Conservation (phyloP, 2,329 filamentous ascomycete genomes). For the Ophiostoma pallidulum region DNA sequence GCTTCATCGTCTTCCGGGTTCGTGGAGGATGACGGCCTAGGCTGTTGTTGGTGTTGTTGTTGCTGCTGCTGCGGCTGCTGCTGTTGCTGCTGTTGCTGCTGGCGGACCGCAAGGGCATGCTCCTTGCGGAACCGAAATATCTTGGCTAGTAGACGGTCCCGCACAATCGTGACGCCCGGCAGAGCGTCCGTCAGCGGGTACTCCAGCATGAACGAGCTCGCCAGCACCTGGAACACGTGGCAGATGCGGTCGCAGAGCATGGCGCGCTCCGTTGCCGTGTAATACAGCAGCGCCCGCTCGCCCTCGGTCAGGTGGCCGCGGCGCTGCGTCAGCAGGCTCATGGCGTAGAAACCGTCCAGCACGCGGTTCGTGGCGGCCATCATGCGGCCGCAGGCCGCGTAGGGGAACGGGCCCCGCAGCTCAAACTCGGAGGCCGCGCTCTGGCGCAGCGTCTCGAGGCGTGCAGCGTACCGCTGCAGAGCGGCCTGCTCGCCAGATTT, state of each 20-base stretch:
- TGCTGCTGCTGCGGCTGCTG: not conserved
- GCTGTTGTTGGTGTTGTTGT: not conserved
- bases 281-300: constrained; percentile 69
- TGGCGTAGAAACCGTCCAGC: constrained; percentile 89
- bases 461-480: constrained; percentile 69
- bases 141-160: constrained; percentile 76
- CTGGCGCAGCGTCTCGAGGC: constrained; percentile 62
- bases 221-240: constrained; percentile 78
- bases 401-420: constrained; percentile 76
- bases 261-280: constrained; percentile 68
- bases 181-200: constrained; percentile 86
- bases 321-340: constrained; percentile 85
- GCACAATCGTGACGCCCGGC: constrained; percentile 68
- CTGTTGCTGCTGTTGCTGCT: not conserved
- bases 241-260: constrained; percentile 82
- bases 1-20: too few species aligned
- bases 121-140: constrained; percentile 79
- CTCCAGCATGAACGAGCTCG: constrained; percentile 86
- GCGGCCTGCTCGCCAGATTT: constrained; percentile 79
- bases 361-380: constrained; percentile 73
- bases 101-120: constrained; percentile 29
- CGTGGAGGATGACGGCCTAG: too few species aligned
- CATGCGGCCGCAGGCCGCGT: constrained; percentile 61
- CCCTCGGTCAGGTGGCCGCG: constrained; percentile 66
- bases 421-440: constrained; percentile 81